phyloP scores from a whole-genome alignment of 2,329 filamentous ascomycete genomes.

The Hymenoscyphus infarciens region DNA sequence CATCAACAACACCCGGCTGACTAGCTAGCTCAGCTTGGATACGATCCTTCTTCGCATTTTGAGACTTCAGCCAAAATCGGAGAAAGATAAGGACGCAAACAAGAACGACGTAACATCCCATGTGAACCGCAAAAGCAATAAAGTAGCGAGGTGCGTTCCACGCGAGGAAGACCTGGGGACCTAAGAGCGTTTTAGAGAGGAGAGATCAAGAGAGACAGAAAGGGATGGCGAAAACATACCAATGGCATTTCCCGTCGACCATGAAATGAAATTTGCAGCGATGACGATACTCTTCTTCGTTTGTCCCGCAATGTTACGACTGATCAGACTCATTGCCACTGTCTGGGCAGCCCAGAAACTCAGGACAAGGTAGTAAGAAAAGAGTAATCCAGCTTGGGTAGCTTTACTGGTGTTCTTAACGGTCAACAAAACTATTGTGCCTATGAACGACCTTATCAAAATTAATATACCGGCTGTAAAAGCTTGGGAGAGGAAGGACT shows the following conservation, averaged over 20 bases:
- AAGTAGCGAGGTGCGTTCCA: slow-evolving; percentile 49
- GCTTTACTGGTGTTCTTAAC: slow-evolving; percentile 54
- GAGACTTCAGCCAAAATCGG: slow-evolving; percentile 34
- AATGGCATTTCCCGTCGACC: slow-evolving; percentile 54
- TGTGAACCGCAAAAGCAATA: slow-evolving; percentile 51
- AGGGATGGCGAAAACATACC: slow-evolving; percentile 33
- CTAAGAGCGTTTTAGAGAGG: not conserved
- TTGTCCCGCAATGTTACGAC: slow-evolving; percentile 49
- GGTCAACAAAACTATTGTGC: slow-evolving; percentile 69
- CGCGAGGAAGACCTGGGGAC: slow-evolving; percentile 51
- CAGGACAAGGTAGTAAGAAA: slow-evolving; percentile 72
- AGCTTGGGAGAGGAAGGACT: no score
- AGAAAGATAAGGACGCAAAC: slow-evolving; percentile 24
- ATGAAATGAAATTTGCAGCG: slow-evolving; percentile 47
- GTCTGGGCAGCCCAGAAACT: slow-evolving; percentile 76
- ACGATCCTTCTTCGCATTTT: slow-evolving; percentile 26
- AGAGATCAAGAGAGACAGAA: slow-evolving; percentile 20
- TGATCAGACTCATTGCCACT: slow-evolving; percentile 58
- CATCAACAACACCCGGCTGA: slow-evolving; percentile 21
- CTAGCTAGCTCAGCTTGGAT: slow-evolving; percentile 14
- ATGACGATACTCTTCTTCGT: slow-evolving; percentile 51
- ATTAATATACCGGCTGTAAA: no score
- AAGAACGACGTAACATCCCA: slow-evolving; percentile 41
- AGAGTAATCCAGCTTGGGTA: slow-evolving; percentile 63
- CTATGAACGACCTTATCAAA: slow-evolving; percentile 52